These are phyloP conservation scores for Hexamita inflata DNA, from an alignment of 208 protist genomes.

Conservation along the genomic window DNA sequence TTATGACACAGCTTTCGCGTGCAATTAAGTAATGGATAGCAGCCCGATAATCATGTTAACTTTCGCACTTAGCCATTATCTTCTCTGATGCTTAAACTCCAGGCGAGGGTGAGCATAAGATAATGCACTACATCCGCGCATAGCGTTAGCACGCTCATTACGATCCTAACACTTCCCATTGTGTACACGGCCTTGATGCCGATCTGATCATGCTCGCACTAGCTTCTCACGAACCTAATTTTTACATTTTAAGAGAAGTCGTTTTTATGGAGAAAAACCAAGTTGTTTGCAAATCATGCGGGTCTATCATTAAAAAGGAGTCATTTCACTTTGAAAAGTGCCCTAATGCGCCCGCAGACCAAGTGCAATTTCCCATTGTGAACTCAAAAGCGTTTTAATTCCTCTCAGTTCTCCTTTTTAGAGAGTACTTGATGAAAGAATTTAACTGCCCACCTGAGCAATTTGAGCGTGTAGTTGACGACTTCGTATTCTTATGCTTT, in stretches of 20 bases:
- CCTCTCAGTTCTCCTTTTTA: conserved; percentile 22
- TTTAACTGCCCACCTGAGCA: conserved; percentile 50
- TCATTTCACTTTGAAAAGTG: not conserved
- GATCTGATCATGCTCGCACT: conserved; percentile 94
- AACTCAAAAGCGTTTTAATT: conserved; percentile 28
- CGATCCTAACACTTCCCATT: conserved; percentile 77
- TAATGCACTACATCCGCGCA: conserved; percentile 70
- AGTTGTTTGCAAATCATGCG: not conserved
- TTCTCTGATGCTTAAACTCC: conserved; percentile 57
- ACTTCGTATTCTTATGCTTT: conserved; percentile 88
- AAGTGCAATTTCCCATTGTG: not conserved
- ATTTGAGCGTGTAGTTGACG: conserved; percentile 80
- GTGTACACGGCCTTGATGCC: conserved; percentile 84
- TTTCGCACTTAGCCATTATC: not conserved
- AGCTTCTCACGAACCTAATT: conserved; percentile 88
- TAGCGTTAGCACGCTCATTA: conserved; percentile 55
- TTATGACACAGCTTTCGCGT: conserved; percentile 80
- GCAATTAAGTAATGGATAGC: conserved; percentile 48
- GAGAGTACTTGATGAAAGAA: conserved; percentile 36
- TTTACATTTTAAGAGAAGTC: conserved; percentile 80
- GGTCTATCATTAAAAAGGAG: not conserved
- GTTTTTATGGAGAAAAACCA: not conserved
- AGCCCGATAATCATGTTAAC: not conserved
- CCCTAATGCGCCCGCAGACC: not conserved
- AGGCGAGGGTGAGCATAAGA: conserved; percentile 85